Percentiles rank a stretch among this genome's conserved stretches.
Evolutionary conservation across 2,329 filamentous ascomycete genomes (phyloP).

Genomic region (Cladosporium oxysporum): DNA sequence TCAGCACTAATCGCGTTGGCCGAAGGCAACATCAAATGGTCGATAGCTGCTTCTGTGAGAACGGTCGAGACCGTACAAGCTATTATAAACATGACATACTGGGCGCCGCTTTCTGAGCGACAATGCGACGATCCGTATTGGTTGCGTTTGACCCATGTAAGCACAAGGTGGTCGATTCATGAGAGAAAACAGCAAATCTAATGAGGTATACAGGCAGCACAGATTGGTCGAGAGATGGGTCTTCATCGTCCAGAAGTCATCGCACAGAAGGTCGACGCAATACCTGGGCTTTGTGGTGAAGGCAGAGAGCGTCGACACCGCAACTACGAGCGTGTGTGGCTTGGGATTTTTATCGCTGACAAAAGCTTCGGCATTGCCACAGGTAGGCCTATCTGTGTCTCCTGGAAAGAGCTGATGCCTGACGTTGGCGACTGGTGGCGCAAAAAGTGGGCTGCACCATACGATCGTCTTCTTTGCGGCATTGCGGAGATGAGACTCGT

Average conservation of each 20-base stretch:
- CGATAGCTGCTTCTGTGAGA: conserved; percentile 14
- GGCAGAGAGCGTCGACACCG: conserved; percentile 8
- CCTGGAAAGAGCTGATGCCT: conserved; percentile 17
- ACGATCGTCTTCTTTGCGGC: conserved; percentile 11
- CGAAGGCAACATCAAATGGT: conserved; percentile 17
- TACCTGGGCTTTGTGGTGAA: conserved; percentile 9
- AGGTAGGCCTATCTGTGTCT: conserved; percentile 16
- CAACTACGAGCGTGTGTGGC: conserved; percentile 16
- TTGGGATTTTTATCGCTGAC: conserved; percentile 13
- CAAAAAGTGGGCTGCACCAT: not conserved
- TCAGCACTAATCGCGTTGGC: conserved; percentile 7
- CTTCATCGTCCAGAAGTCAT: conserved; percentile 7
- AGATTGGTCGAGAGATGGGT: conserved; percentile 13
- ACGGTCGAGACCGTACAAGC: conserved; percentile 16
- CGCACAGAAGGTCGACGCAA: conserved; percentile 10
- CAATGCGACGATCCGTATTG: conserved; percentile 19
- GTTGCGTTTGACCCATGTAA: conserved; percentile 17
- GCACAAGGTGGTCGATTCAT: not conserved
- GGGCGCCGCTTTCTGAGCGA: conserved; percentile 14
- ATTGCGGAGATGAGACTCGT: conserved; percentile 16
- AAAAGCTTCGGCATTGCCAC: conserved; percentile 18
- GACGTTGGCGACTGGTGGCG: conserved; percentile 17
- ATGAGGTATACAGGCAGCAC: not conserved
- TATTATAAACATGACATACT: conserved; percentile 19
- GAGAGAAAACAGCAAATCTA: not conserved